Conservation (phyloP, 2,329 filamentous ascomycete genomes). For the Teratosphaeria destructans region DNA sequence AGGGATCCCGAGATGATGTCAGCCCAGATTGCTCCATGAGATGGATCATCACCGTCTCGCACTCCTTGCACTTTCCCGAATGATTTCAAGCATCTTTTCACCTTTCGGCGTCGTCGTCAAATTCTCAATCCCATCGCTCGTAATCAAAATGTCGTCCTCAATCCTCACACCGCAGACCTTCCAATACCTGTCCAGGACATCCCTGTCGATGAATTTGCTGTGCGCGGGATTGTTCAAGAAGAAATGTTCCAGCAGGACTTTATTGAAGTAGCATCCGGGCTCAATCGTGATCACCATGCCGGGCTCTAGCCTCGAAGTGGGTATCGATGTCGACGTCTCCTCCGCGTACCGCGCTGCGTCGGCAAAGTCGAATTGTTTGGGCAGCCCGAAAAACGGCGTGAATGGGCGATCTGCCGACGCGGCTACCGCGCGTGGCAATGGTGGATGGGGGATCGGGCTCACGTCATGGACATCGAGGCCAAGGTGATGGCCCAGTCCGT, state of each 20-base stretch:
- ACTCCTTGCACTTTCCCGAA: constrained; percentile 6
- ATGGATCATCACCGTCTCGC: no score
- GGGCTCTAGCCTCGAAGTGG: constrained; percentile 30
- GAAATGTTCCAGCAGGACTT: constrained; percentile 55
- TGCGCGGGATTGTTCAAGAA: constrained; percentile 52
- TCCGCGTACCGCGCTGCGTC: background rate
- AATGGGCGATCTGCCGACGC: background rate
- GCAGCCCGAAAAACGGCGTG: background rate
- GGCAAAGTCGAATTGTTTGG: background rate
- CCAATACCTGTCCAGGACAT: constrained; percentile 59
- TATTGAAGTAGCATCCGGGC: constrained; percentile 74
- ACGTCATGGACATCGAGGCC: constrained; percentile 42
- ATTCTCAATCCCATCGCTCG: constrained; percentile 68
- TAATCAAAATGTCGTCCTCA: constrained; percentile 78
- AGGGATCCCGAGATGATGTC: no score
- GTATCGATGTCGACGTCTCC: background rate
- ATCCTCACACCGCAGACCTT: constrained; percentile 79
- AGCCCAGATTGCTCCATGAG: no score
- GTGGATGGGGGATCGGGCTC: constrained; percentile 21
- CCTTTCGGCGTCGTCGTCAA: constrained; percentile 63
- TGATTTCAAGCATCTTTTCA: constrained; percentile 21
- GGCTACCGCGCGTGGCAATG: background rate
- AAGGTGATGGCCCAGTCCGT: constrained; percentile 41
- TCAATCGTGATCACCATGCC: constrained; percentile 87
- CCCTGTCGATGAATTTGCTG: constrained; percentile 52